Percentiles rank a stretch among this genome's conserved stretches.
phyloP scores from a whole-genome alignment of 2,329 filamentous ascomycete species.

The Monosporascus sp. region DNA sequence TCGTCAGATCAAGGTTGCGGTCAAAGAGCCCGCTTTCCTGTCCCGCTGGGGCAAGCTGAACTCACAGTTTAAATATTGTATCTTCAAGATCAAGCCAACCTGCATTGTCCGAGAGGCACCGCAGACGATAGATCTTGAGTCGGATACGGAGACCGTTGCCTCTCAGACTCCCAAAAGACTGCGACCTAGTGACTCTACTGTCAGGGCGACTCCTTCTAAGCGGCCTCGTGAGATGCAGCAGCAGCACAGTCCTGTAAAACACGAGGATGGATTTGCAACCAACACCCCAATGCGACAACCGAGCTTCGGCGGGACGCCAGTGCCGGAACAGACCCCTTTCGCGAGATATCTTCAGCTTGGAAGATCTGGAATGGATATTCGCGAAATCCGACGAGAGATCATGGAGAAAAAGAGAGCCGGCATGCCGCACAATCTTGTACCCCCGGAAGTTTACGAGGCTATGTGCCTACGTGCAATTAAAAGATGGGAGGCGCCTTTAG shows the following conservation, averaged over 20 bases:
- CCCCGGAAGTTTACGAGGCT: constrained; percentile 54
- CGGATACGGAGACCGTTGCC: constrained; percentile 20
- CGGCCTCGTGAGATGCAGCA: constrained; percentile 14
- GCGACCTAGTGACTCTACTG: constrained; percentile 24
- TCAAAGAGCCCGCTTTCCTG: constrained; percentile 42
- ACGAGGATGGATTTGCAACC: constrained; percentile 24
- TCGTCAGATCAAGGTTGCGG: constrained; percentile 42
- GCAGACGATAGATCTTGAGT: constrained; percentile 23
- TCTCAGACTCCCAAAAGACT: constrained; percentile 18
- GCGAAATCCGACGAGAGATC: constrained; percentile 50
- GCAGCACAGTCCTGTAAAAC: constrained; percentile 28
- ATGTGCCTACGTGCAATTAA: constrained; percentile 51
- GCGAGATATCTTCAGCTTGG: constrained; percentile 32
- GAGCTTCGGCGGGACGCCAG: constrained; percentile 11
- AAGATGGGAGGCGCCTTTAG: constrained; percentile 52
- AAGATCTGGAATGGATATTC: constrained; percentile 38
- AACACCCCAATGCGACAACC: constrained; percentile 22
- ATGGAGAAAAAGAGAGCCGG: constrained; percentile 49
- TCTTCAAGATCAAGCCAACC: constrained; percentile 28
- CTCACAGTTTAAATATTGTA: constrained; percentile 26
- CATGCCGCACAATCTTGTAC: constrained; percentile 48
- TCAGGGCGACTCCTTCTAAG: constrained; percentile 21
- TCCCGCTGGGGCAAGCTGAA: constrained; percentile 27
- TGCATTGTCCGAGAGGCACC: constrained; percentile 22
- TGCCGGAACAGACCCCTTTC: constrained; percentile 26